Base-by-base conservation (phyloP, 805 yeast genomes). In the Zygoascus tannicola region DNA sequence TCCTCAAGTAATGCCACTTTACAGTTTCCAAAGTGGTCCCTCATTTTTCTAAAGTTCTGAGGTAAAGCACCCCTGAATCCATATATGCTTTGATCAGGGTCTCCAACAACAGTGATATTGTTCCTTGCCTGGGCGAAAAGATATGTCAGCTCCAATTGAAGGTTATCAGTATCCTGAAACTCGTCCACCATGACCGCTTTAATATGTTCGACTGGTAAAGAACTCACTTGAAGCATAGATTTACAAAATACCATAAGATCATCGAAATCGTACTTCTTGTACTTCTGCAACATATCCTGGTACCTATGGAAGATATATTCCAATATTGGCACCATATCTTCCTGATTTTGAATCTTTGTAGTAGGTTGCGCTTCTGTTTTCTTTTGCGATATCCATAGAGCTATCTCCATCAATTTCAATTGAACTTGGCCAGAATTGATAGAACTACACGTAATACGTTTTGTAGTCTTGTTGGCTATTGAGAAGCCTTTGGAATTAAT, bases 61-160 rank as follows among this genome's bases (percentile, higher is more conserved):
- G 81, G 69, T 30, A 78, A 77, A 0, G 97, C 97, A 54, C 81
- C 78, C 48, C 97, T 68, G 53, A 90, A 90, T 0, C 81, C 86
- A 59, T 92, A 90, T 19, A 90, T 90, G 56, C 94, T 81, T 62
- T 90, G 98, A 60, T 92, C 96, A 0, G 96, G 95, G 57, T 90
- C 98, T 1, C 98, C 98, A 2, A 90, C 97, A 1, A 87, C 80
- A 0, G 97, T 85, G 5, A 90, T 72, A 19, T 51, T 32, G 5
- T 41, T 14, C n/a, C 36, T 28, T 2, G 35, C 36, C 16, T 63
- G 59, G 0, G 80, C 69, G 26, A 82, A 62, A 3, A 67, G 64
- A 48, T 71, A 72, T 68, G 85, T 73, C 38, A 92, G 65, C 44
- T 76, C 75, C 50, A 86, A 68, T 58, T 90, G 97, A 15, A 86